phyloP scores from a whole-genome alignment of 345 rosid species.

The Eucalyptus cladocalyx region DNA sequence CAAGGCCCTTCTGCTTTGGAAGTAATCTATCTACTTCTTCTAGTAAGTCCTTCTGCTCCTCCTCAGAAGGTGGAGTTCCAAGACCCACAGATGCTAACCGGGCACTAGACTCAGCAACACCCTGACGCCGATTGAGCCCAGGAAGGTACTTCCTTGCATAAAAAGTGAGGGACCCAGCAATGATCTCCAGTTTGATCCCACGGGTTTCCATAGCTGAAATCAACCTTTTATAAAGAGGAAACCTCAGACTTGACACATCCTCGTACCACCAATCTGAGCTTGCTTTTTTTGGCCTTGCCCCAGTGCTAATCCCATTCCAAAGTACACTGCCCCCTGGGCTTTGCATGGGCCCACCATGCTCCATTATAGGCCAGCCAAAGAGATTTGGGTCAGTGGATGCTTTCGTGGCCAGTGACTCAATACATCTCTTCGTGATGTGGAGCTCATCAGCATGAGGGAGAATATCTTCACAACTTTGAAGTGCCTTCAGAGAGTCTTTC shows the following conservation, averaged over 20 bases:
- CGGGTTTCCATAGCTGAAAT: constrained; percentile 65
- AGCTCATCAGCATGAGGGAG: constrained; percentile 60
- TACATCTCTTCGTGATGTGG: constrained; percentile 64
- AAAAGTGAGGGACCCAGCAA: constrained; percentile 60
- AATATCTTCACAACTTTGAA: constrained; percentile 74
- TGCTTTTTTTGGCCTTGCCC: constrained; percentile 65
- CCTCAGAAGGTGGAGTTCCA: constrained; percentile 59
- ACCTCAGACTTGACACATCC: constrained; percentile 69
- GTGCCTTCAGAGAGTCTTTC: constrained; percentile 83
- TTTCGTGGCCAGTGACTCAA: constrained; percentile 65
- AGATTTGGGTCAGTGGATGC: constrained; percentile 79
- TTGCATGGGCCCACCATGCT: constrained; percentile 91
- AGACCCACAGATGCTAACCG: constrained; percentile 42
- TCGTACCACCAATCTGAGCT: constrained; percentile 98
- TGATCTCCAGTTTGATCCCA: constrained; percentile 64
- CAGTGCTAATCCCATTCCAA: constrained; percentile 98
- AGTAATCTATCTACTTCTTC: constrained; percentile 69
- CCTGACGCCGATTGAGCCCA: constrained; percentile 71
- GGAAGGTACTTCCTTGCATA: constrained; percentile 80
- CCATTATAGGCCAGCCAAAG: constrained; percentile 91
- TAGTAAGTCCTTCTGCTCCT: constrained; percentile 68
- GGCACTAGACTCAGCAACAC: constrained; percentile 47
- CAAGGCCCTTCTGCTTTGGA: constrained; percentile 71
- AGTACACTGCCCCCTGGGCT: constrained; percentile 93
- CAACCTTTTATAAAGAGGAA: constrained; percentile 65